phyloP scores from a whole-genome alignment of 305 asterid species.

The Solanum hybrid region DNA sequence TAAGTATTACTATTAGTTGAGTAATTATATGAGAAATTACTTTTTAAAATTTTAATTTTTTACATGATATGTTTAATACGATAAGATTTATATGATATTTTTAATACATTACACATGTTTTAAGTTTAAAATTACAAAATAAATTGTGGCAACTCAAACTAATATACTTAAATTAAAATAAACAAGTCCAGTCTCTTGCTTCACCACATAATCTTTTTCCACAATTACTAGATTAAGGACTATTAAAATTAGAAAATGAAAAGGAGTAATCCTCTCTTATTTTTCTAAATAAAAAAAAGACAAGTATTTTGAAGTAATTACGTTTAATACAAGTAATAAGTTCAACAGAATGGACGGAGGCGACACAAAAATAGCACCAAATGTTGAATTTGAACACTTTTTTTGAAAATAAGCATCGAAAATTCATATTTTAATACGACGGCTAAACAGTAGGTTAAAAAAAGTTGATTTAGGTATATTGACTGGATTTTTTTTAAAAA shows the following conservation, averaged over 20 bases:
- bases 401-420: background rate
- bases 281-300: background rate
- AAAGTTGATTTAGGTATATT: background rate
- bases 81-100: background rate
- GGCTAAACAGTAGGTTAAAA: background rate
- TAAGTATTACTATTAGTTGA: background rate
- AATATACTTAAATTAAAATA: background rate
- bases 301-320: background rate
- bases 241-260: background rate
- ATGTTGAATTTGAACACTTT: background rate
- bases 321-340: background rate
- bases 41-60: background rate
- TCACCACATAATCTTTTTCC: background rate
- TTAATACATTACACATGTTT: background rate
- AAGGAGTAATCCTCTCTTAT: background rate
- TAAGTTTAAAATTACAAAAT: background rate
- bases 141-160: background rate
- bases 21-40: too few species aligned
- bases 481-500: background rate
- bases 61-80: background rate
- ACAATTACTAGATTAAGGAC: background rate
- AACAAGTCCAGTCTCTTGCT: background rate
- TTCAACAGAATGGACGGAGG: background rate
- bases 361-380: background rate
- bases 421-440: background rate